A percentile compares a stretch with the other conserved stretches of the same genome.
These are phyloP conservation scores for Rhodomyrtus psidioides DNA, from an alignment of 441 rosid species.

Conservation along the genomic window DNA sequence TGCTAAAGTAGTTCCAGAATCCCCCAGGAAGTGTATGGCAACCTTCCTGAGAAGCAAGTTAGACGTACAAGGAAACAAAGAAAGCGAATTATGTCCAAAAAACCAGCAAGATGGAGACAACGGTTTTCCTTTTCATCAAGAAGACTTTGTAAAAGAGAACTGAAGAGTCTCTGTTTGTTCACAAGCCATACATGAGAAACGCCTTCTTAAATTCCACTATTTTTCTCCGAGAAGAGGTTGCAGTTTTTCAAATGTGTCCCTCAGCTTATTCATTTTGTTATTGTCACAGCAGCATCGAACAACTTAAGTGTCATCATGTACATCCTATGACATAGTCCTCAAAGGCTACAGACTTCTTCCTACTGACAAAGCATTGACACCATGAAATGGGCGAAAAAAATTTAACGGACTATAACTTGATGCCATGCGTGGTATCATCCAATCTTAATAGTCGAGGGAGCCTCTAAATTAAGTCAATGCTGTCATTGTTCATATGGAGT, in stretches of 20 bases:
- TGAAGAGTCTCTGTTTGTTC: neutral
- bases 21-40: conserved; percentile 83
- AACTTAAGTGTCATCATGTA: neutral
- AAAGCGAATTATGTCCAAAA: neutral
- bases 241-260: neutral
- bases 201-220: neutral
- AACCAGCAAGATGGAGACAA: neutral
- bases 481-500: neutral
- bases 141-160: neutral
- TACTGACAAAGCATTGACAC: neutral
- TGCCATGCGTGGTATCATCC: neutral
- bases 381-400: neutral
- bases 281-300: neutral
- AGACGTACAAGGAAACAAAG: neutral
- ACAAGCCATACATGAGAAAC: neutral
- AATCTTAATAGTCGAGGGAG: neutral
- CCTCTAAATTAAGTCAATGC: neutral
- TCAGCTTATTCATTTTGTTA: neutral
- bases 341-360: neutral
- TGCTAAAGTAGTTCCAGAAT: conserved; percentile 93
- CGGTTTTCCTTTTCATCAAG: neutral
- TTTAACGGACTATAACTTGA: neutral
- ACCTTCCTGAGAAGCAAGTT: conserved; percentile 58
- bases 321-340: neutral
- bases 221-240: neutral